These are phyloP conservation scores for Starmerella ratchasimensis DNA, from an alignment of 805 yeast species.

Conservation along the genomic window DNA sequence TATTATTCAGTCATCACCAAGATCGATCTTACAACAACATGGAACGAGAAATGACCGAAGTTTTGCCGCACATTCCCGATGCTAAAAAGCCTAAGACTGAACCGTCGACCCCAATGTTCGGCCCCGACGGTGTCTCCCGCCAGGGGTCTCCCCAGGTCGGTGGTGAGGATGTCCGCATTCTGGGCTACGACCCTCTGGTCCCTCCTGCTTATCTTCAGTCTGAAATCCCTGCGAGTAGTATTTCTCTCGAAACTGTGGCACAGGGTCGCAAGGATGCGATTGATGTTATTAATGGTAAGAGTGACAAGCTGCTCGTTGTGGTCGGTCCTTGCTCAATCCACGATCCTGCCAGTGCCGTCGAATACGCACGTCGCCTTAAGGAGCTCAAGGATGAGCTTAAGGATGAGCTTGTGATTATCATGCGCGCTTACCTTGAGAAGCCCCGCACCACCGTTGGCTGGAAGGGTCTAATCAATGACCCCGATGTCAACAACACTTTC, in stretches of 20 bases:
- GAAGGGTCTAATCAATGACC: slow-evolving; percentile 97
- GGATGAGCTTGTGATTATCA: slow-evolving; percentile 66
- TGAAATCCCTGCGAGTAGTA: slow-evolving; percentile 56
- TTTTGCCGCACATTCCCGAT: slow-evolving; percentile 2
- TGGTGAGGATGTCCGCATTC: slow-evolving; percentile 42
- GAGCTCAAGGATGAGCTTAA: slow-evolving; percentile 54
- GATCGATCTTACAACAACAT: neutral
- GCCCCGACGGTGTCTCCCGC: slow-evolving; percentile 22
- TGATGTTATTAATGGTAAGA: slow-evolving; percentile 55
- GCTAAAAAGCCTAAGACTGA: slow-evolving; percentile 9
- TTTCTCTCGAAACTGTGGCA: slow-evolving; percentile 48
- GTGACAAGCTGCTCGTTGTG: slow-evolving; percentile 73
- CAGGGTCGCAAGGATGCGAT: slow-evolving; percentile 69
- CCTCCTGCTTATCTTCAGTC: slow-evolving; percentile 84
- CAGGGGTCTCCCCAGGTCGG: slow-evolving; percentile 32
- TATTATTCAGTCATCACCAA: neutral
- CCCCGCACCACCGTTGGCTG: slow-evolving; percentile 99
- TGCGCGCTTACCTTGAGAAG: slow-evolving; percentile 97
- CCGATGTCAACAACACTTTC: slow-evolving; percentile 83
- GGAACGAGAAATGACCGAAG: slow-evolving; percentile 2
- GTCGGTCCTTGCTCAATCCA: slow-evolving; percentile 98
- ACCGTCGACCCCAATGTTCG: slow-evolving; percentile 24
- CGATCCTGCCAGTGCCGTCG: slow-evolving; percentile 78
- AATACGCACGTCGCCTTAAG: slow-evolving; percentile 62
- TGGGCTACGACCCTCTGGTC: slow-evolving; percentile 86